Percentiles rank a stretch among this genome's conserved stretches.
Evolutionary conservation across 164 flowering plant genomes (phyloP).

Genomic region (Berberis vulgaris): DNA sequence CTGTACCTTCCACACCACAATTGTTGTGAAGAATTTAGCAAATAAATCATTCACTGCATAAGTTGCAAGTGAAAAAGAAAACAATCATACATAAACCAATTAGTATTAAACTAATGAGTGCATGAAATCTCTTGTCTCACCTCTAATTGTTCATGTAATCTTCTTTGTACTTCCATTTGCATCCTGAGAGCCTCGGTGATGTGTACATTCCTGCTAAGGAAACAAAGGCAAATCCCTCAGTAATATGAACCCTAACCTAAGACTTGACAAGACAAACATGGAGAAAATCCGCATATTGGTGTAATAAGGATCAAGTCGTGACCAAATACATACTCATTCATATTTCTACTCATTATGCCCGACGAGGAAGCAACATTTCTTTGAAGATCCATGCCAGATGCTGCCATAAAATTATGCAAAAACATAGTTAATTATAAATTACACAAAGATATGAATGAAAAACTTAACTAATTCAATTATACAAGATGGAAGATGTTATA

Average conservation of each 20-base stretch:
- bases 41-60: not conserved
- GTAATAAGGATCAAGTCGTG: not conserved
- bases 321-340: constrained; percentile 65
- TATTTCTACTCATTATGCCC: constrained; percentile 55
- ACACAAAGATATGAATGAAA: not conserved
- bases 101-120: not conserved
- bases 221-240: not conserved
- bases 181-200: constrained; percentile 61
- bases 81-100: not conserved
- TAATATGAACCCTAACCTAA: not conserved
- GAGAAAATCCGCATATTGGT: no score
- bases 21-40: not conserved
- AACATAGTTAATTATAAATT: no score
- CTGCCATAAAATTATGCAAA: constrained; percentile 20
- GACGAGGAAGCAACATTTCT: constrained; percentile 70
- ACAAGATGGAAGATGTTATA: no score
- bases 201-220: constrained; percentile 40
- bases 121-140: constrained; percentile 19
- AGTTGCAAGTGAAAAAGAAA: not conserved
- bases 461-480: no score
- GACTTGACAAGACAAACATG: no score
- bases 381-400: constrained; percentile 68
- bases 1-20: constrained; percentile 53
- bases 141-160: constrained; percentile 94
- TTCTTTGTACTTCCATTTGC: constrained; percentile 98